Evolutionary conservation across 176 grass and related monocot genomes (phyloP).

Genomic region (Raddia distichophylla): DNA sequence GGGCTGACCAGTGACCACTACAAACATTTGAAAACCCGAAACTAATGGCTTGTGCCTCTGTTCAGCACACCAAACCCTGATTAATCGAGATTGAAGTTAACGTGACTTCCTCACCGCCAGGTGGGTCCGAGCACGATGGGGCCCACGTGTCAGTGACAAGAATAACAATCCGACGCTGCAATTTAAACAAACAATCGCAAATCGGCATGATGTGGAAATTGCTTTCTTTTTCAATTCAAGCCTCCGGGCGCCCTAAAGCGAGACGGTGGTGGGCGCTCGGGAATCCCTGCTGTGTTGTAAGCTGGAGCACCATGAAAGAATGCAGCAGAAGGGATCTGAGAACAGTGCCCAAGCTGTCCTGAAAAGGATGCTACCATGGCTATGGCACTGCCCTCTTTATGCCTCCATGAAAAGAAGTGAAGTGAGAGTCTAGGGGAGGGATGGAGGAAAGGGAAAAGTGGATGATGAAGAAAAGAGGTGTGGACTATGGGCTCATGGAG

Average conservation of each 20-base stretch:
- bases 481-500: conserved; percentile 26
- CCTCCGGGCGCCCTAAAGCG: conserved; percentile 11
- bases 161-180: conserved; percentile 14
- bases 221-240: conserved; percentile 32
- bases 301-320: conserved; percentile 41
- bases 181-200: conserved; percentile 11
- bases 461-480: conserved; percentile 40
- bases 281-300: conserved; percentile 19
- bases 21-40: conserved; percentile 9
- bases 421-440: conserved; percentile 16
- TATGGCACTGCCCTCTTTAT: conserved; percentile 44
- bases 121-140: too few relatives aligned
- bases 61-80: neutral
- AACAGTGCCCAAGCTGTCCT: conserved; percentile 47
- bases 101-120: too few relatives aligned
- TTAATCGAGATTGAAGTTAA: too few relatives aligned
- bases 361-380: conserved; percentile 55
- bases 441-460: neutral
- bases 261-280: conserved; percentile 39
- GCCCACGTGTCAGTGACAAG: too few relatives aligned
- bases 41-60: neutral
- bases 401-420: conserved; percentile 52
- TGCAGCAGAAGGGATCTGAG: conserved; percentile 46
- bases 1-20: conserved; percentile 6
- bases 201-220: conserved; percentile 18